Base-by-base conservation (phyloP, 2,329 filamentous ascomycete genomes). In the Xylaria polymorpha region DNA sequence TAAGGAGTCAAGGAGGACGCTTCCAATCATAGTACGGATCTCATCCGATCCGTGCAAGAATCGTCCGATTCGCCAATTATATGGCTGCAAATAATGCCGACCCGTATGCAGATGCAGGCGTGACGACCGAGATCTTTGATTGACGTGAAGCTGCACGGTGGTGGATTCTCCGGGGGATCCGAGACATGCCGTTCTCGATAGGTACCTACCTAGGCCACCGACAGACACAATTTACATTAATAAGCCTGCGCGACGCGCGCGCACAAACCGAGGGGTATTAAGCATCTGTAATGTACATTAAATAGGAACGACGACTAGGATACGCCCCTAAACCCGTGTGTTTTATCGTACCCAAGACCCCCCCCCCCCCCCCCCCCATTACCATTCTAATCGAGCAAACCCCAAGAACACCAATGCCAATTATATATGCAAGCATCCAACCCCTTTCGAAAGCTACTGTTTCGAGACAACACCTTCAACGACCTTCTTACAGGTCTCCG, bases 401-500 rank as follows among this genome's bases (percentile, higher is more conserved):
- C 59, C 50, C 51, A 61, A 35, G 25, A 67, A 51, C 51, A 29
- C 46, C 44, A 5, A 46, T 20, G 4, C 32, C 32, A 12, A 35
- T 41, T 12, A 53, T 22, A 22, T 39, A 20, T 22, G 32, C 32
- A 12, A 53, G 35, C 50, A 8, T 35, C 37, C 9, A 59, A 35
- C 5, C 35, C 5, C 9, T 20, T 32, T 25, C 15, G 53, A 41
- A n/a, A n/a, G 15, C 15, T 69, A 68, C 39, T 53, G 44, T 32
- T 67, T 71, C 2, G 70, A 68, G 20, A 78, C 73, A n/a, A 69
- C 75, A 67, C 80, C 74, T 50, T 80, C 77, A 10, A 85, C 72
- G 32, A 83, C 70, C 51, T 77, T 66, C 67, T 81, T 79, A 75
- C 88, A 90, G 80, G 97, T 93, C 46, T 85, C 82, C 0, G 95